Evolutionary conservation across 129 eudicot species (phyloP).

Genomic region (Centella asiatica): DNA sequence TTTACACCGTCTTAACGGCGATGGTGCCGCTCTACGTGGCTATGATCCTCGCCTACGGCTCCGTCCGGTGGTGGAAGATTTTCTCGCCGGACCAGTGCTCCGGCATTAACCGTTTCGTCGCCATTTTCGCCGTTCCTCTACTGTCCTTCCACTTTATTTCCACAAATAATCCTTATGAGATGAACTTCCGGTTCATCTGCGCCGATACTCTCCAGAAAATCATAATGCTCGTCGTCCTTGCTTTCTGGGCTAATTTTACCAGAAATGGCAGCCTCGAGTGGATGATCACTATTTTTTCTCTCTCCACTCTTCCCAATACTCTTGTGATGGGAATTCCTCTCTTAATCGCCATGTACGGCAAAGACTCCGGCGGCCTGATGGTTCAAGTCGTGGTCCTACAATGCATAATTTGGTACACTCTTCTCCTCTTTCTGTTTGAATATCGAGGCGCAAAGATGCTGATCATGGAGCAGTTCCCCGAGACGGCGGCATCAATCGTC

Average conservation of each 20-base stretch:
- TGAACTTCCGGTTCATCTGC: conserved; percentile 79
- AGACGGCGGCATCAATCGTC: conserved; percentile 73
- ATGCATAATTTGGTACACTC: conserved; percentile 84
- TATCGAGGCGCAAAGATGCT: conserved; percentile 76
- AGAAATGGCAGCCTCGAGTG: conserved; percentile 66
- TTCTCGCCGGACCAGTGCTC: conserved; percentile 91
- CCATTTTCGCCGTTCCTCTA: conserved; percentile 78
- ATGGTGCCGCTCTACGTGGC: conserved; percentile 84
- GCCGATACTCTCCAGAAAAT: conserved; percentile 76
- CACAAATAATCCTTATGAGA: conserved; percentile 53
- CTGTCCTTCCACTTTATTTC: conserved; percentile 86
- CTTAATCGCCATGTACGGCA: conserved; percentile 81
- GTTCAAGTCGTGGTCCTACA: conserved; percentile 81
- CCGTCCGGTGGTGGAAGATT: conserved; percentile 94
- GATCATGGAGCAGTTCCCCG: conserved; percentile 83
- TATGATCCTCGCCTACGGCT: conserved; percentile 89
- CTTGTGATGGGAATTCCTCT: conserved; percentile 90
- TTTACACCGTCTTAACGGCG: conserved; percentile 78
- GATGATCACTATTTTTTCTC: conserved; percentile 71
- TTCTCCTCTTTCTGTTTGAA: conserved; percentile 64
- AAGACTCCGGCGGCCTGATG: conserved; percentile 57
- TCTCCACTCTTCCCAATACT: conserved; percentile 71
- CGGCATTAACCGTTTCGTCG: conserved; percentile 85
- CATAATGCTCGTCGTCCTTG: conserved; percentile 52
- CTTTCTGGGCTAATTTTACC: conserved; percentile 47